A percentile compares a stretch with the other conserved stretches of the same genome.
Evolutionary conservation across 2,329 filamentous ascomycete genomes (phyloP).

Genomic region (Arthrocladium fulminans): DNA sequence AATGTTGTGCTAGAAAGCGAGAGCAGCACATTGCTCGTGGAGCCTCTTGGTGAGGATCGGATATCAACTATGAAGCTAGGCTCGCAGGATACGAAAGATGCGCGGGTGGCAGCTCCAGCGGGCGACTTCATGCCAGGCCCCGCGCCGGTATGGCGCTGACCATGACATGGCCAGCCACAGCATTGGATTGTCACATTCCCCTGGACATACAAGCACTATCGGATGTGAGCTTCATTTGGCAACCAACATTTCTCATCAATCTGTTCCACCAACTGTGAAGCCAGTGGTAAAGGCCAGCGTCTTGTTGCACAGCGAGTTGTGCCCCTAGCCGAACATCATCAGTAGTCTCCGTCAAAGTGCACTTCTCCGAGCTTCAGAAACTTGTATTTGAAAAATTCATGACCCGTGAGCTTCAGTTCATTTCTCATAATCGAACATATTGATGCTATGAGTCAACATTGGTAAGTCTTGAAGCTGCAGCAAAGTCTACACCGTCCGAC

Average conservation of each 20-base stretch:
- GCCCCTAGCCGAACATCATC: no score
- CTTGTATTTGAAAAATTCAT: background rate
- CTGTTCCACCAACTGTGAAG: no score
- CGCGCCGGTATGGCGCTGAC: no score
- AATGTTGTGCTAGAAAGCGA: conserved; percentile 35
- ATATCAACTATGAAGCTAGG: background rate
- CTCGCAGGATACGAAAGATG: conserved; percentile 7
- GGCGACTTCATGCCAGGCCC: conserved; percentile 17
- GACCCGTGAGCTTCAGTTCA: background rate
- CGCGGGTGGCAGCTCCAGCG: conserved; percentile 15
- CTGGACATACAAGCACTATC: no score
- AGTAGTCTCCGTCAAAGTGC: background rate
- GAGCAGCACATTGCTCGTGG: conserved; percentile 18
- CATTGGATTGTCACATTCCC: background rate
- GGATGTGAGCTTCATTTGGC: background rate
- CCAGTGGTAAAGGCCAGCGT: no score
- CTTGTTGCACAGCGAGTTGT: no score
- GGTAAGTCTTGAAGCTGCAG: background rate
- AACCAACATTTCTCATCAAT: no score
- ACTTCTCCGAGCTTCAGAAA: background rate
- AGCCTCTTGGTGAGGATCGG: conserved; percentile 10
- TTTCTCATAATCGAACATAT: background rate
- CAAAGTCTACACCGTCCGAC: background rate
- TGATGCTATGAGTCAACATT: background rate
- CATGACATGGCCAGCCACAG: background rate